Percentiles rank a stretch among this genome's conserved stretches.
Conservation (phyloP, 1,139 yeast genomes). For the Zhuliangozyma blackwelliae region DNA sequence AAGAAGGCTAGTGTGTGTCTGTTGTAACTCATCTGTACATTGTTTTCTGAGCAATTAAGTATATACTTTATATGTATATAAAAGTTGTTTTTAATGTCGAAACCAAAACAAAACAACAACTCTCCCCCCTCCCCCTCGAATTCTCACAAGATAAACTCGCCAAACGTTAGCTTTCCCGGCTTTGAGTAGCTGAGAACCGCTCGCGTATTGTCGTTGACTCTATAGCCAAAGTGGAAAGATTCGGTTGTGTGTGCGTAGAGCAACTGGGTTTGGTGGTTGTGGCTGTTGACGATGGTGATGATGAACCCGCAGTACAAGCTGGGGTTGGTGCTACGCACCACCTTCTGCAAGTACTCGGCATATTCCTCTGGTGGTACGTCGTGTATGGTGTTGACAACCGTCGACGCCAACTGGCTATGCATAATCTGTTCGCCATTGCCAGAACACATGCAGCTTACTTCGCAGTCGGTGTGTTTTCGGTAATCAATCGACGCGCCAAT, state of each 20-base stretch:
- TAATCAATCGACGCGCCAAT: conserved; percentile 42
- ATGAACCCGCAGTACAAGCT: conserved; percentile 31
- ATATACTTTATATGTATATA: conserved; percentile 1
- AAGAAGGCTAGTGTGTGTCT: conserved; percentile 38
- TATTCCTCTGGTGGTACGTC: conserved; percentile 7
- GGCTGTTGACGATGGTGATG: conserved; percentile 14
- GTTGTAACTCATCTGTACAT: conserved; percentile 7
- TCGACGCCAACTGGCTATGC: conserved; percentile 34
- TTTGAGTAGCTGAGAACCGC: conserved; percentile 24
- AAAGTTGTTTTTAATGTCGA: too few species aligned
- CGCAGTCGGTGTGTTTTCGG: conserved; percentile 7
- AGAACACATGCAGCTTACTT: conserved; percentile 43
- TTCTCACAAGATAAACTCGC: conserved; percentile 20
- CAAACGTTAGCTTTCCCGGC: conserved; percentile 26
- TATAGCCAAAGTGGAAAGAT: conserved; percentile 39
- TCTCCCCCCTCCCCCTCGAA: too few species aligned
- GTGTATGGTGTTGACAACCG: conserved; percentile 12
- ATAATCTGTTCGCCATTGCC: conserved; percentile 57
- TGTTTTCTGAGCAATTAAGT: neutral
- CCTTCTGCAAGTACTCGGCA: conserved; percentile 9
- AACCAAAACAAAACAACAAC: too few species aligned
- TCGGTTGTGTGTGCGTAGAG: conserved; percentile 43
- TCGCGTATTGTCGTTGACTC: conserved; percentile 13
- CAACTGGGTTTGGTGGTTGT: conserved; percentile 10
- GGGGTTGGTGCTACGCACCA: conserved; percentile 2